phyloP scores from a whole-genome alignment of 129 eudicot species.

The Arctium minus region DNA sequence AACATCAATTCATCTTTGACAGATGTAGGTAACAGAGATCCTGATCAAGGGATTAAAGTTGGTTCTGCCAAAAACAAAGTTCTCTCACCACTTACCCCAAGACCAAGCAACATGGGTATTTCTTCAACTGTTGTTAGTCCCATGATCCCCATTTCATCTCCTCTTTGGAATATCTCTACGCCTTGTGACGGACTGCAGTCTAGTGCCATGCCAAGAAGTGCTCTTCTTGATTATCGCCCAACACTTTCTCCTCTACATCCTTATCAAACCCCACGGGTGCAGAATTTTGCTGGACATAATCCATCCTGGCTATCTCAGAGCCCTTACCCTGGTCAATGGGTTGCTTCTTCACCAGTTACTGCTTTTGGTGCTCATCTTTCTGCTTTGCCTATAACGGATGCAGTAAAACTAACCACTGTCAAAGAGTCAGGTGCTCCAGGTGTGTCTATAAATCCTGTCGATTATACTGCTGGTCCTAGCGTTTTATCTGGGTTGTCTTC shows the following conservation, averaged over 20 bases:
- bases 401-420: conserved; percentile 56
- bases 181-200: conserved; percentile 53
- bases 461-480: conserved; percentile 31
- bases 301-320: conserved; percentile 77
- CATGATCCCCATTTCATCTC: conserved; percentile 70
- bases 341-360: conserved; percentile 65
- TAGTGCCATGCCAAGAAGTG: conserved; percentile 40
- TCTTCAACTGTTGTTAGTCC: conserved; percentile 49
- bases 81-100: conserved; percentile 32
- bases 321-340: conserved; percentile 70
- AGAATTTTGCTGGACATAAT: conserved; percentile 48
- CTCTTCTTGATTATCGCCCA: conserved; percentile 47
- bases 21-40: conserved; percentile 45
- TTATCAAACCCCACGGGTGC: conserved; percentile 47
- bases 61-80: conserved; percentile 51
- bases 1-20: background rate
- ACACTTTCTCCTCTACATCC: conserved; percentile 64
- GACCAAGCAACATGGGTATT: conserved; percentile 36
- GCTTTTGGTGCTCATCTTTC: conserved; percentile 44
- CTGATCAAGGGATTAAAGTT: conserved; percentile 42
- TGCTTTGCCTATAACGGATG: conserved; percentile 48
- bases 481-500: conserved; percentile 30
- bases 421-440: conserved; percentile 47
- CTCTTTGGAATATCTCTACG: conserved; percentile 80
- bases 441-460: conserved; percentile 22